These are phyloP conservation scores for Scenedesmus sp. DNA, from an alignment of 163 green algal species.

Conservation along the genomic window DNA sequence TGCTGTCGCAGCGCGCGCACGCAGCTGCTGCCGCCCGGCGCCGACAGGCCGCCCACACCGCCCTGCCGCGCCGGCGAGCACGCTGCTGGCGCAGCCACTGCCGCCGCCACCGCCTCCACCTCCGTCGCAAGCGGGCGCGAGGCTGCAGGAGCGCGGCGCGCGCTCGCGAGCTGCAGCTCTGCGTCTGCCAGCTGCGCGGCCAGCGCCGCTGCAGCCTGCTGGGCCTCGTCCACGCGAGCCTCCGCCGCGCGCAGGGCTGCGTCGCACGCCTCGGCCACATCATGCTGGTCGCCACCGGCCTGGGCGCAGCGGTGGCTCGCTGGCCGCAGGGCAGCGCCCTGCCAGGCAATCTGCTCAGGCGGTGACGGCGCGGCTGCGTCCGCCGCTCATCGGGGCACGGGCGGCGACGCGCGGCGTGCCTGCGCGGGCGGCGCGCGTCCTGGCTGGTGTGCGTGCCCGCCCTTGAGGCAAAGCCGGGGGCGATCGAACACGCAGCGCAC, in stretches of 20 bases:
- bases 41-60: background rate
- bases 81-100: no score
- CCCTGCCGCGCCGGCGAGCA: background rate
- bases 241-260: slow-evolving; percentile 18
- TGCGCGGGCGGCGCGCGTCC: no score
- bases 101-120: no score
- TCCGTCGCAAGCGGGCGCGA: no score
- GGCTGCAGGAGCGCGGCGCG: background rate
- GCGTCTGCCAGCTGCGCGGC: slow-evolving; percentile 18
- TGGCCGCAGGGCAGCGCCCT: no score
- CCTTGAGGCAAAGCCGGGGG: no score
- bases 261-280: slow-evolving; percentile 20
- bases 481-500: no score
- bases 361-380: no score
- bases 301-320: background rate
- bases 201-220: slow-evolving; percentile 28
- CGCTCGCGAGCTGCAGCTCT: slow-evolving; percentile 29
- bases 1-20: slow-evolving; percentile 18
- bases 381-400: no score
- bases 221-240: slow-evolving; percentile 13
- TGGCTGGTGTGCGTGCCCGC: no score
- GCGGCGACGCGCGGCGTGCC: no score
- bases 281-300: slow-evolving; percentile 7
- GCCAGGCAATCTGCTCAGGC: no score
- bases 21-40: background rate